Conservation (phyloP, 208 protist species). For the Trypanosoma theileri region DNA sequence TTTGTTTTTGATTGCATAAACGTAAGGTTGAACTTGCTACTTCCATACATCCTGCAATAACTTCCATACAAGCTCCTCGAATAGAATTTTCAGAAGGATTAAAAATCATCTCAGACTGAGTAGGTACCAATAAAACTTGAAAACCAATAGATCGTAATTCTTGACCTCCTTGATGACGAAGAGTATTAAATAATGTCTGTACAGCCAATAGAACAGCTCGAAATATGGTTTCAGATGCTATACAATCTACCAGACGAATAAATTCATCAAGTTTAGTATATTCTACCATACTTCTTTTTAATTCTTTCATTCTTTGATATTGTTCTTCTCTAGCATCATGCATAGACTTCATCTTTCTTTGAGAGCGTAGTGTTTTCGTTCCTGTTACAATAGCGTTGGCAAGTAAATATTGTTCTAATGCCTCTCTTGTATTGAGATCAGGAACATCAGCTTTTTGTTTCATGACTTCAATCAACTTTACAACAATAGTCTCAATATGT, state of each 20-base stretch:
- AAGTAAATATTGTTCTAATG: conserved; percentile 90
- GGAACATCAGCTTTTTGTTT: conserved; percentile 87
- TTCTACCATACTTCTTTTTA: conserved; percentile 92
- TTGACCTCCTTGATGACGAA: conserved; percentile 58
- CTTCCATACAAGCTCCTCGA: conserved; percentile 49
- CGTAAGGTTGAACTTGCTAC: conserved; percentile 48
- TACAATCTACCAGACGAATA: conserved; percentile 86
- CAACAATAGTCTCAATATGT: conserved; percentile 79
- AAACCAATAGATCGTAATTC: conserved; percentile 84
- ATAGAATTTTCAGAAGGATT: conserved; percentile 72
- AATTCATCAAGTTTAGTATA: conserved; percentile 89
- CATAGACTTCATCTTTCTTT: conserved; percentile 91
- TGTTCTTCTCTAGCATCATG: conserved; percentile 87
- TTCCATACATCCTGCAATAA: conserved; percentile 72
- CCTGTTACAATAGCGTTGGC: conserved; percentile 65
- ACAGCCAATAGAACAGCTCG: conserved; percentile 57
- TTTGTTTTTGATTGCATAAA: conserved; percentile 77
- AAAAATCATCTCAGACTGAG: conserved; percentile 64
- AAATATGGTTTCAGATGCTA: conserved; percentile 87
- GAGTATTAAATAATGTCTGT: conserved; percentile 69
- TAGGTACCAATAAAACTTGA: conserved; percentile 83
- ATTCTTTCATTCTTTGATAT: conserved; percentile 73
- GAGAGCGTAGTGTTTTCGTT: conserved; percentile 40
- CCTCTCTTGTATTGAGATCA: conserved; percentile 89
- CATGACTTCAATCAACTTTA: conserved; percentile 80